Conservation (phyloP, 2,329 filamentous ascomycete genomes). For the Lachnellula arida region DNA sequence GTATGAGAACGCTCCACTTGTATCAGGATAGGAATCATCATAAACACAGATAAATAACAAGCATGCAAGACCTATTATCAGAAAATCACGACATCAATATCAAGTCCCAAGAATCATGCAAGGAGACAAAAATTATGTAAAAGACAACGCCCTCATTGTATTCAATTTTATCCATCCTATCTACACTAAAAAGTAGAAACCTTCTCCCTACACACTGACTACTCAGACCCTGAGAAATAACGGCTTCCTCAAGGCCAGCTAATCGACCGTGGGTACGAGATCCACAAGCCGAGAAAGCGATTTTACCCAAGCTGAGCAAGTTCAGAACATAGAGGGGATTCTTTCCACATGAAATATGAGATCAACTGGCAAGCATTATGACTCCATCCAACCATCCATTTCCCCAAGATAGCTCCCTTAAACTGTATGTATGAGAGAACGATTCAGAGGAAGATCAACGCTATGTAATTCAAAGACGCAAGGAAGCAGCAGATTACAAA, state of each 20-base stretch:
- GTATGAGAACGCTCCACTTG: too few relatives aligned
- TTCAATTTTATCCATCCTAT: constrained; percentile 1
- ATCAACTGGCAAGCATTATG: neutral
- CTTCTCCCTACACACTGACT: neutral
- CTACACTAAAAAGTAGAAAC: neutral
- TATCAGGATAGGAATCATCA: too few relatives aligned
- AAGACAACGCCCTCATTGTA: neutral
- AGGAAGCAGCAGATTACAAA: constrained; percentile 39
- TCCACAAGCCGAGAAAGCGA: constrained; percentile 9
- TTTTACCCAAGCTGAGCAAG: neutral
- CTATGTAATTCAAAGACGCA: constrained; percentile 14
- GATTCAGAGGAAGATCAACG: constrained; percentile 7
- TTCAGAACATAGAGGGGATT: constrained; percentile 1
- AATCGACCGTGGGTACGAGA: constrained; percentile 16
- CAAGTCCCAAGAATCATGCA: neutral
- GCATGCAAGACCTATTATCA: neutral
- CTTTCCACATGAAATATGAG: too few relatives aligned
- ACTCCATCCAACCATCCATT: constrained; percentile 3
- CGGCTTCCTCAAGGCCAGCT: constrained; percentile 16
- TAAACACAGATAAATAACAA: too few relatives aligned
- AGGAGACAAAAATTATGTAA: neutral
- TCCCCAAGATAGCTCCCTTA: constrained; percentile 1
- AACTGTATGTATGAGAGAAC: constrained; percentile 5
- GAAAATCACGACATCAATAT: neutral
- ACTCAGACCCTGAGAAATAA: neutral